Base-by-base conservation (phyloP, 1,139 yeast genomes). In the Candida freyschussii region DNA sequence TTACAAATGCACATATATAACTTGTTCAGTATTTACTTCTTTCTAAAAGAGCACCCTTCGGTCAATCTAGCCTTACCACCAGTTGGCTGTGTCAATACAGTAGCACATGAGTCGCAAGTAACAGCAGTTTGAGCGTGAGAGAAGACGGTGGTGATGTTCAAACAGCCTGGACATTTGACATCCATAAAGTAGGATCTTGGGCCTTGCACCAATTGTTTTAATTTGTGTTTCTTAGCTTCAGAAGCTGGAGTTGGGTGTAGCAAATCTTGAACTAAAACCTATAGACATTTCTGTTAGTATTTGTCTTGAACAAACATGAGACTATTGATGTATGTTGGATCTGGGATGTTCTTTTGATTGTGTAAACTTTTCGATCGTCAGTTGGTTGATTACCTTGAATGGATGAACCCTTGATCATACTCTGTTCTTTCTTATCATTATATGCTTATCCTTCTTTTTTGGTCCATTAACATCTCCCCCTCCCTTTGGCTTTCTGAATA, bases 131-230 rank as follows among this genome's bases (percentile, higher is more conserved):
- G 98, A 51, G 98, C 97, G 74, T 91, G 98, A 55, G 97, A 89
- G 83, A 91, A 91, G 57, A 91, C 96, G 55, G 97, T 91, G 70
- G 98, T 89, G 75, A 91, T 91, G 80, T 82, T 84, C 67, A 91
- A 78, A 75, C 98, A 91, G 60, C 98, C 97, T 70, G 94, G 97
- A 74, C 97, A 91, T 73, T 89, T 89, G 59, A 91, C 97, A 64
- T 91, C 98, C 96, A 91, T 87, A 85, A 91, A 91, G 81, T 76
- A 91, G 47, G 97, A 89, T 78, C 97, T 86, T 72, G 98, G 98
- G 52, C 83, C 68, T 70, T 91, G 96, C 55, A 91, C 98, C 64
- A 91, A 84, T 63, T 84, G 80, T 87, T 91, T 91, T 66, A 89
- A 80, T 77, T 91, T 91, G 85, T 91, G 95, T 74, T 89, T 81